Base-by-base conservation (phyloP, 306 rosid species). In the Fagus crenata region DNA sequence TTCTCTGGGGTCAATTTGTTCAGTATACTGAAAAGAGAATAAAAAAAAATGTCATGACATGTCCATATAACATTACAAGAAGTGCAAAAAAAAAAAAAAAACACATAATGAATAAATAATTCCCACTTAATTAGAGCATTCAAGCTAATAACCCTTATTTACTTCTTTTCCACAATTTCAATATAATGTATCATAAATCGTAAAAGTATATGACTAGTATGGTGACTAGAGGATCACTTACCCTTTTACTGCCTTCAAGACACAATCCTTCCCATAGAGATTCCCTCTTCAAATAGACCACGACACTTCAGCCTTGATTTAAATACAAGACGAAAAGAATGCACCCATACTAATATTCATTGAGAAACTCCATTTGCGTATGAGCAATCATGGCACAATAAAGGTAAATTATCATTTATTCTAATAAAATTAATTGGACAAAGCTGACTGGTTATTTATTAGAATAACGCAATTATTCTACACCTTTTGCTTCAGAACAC, bases 1-100 rank as follows among this genome's bases (percentile, higher is more conserved):
- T 85, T 85, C 77, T 81, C 83, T 4, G 88, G 85, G 63, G 88
- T 81, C 88, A 85, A 75, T 68, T 85, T 85, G 84, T 85, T 85
- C 54, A 85, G 75, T 46, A 85, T 85, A 39, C 88, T 81, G 75
- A 22, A 56, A 6, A 6, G 1, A 56, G 3, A 22, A 56, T 6
- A 9, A 75, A 15, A 40, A 54, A 13, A 42, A 0, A 3, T 39
- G 55, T 28, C 13, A 31, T 7, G 11, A 39, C 73, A 39, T 5
- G 2, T 51, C 54, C 49, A 53, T 11, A 33, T 17, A 40, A 51
- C 35, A 53, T 49, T 17, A 18, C 33, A 42, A 79, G 69, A 14
- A 73, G 51, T n/a, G n/a, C n/a, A n/a, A n/a, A n/a, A n/a, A n/a
- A n/a, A n/a, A 46, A 46, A 9, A 46, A 49, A 32, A 28, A 7